Evolutionary conservation across 179 eudicot genomes (phyloP), one percentile per base, ranked within the genome.

Genomic region (Corrigiola litoralis): DNA sequence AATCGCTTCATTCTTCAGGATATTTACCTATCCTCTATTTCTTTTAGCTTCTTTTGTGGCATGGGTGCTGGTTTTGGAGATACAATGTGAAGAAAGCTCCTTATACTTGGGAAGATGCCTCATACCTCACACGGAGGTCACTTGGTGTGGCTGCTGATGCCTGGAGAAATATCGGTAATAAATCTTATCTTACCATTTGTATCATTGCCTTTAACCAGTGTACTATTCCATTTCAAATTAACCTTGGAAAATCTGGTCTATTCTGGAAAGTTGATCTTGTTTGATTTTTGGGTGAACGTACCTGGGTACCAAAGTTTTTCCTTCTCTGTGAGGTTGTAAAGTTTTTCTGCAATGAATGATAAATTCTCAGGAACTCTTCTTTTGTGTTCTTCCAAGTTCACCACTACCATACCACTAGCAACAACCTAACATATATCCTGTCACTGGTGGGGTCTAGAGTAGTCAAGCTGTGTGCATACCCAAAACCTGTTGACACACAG

Each of bases 61-160:
- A 87, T 56, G 82, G 74, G 11, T 71, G 85, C 65, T 94, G 97
- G 97, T 77, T 79, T 67, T 94, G 94, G 95, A 79, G 97, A 75
- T 94, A 94, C 80, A 74, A 71, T 40, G 75, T 90, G 45, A 86
- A 72, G 72, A 66, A 68, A 63, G 84, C 95, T 72, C 90, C 94
- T 48, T 90, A 90, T 82, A 73, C 99, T 37, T 86, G 87, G 95
- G 92, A 90, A 65, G 99, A 94, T 73, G 97, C 97, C 42, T 80
- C 94, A 32, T 86, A 90, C 74, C 75, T 94, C 51, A 94, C 99
- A 47, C 80, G 69, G 54, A 68, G 84, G 69, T 76, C 95, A 57
- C 84, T 94, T 41, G 80, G 94, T 41, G 75, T 79, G 25, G 67
- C 84, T 61, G 73, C 71, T 68, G 89, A 88, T 71, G 74, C 82